Conservation (phyloP, 768 basidiomycete genomes). For the Lactarius hatsudake region DNA sequence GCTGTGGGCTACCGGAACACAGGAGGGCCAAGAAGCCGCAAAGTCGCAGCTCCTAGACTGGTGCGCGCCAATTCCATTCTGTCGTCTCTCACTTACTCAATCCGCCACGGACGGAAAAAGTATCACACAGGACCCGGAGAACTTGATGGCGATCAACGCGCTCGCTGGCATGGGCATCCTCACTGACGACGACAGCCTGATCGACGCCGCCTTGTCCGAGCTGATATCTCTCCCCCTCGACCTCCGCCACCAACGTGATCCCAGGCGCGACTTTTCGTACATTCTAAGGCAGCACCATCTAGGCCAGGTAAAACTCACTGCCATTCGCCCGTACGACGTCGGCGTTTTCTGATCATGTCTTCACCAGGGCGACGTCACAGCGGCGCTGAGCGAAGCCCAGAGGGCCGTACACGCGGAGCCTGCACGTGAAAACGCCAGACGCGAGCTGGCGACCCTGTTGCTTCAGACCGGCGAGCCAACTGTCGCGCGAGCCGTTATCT, state of each 20-base stretch:
- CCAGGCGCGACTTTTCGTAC: conserved; percentile 63
- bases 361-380: conserved; percentile 42
- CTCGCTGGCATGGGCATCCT: conserved; percentile 90
- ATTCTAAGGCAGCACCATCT: conserved; percentile 72
- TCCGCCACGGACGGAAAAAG: conserved; percentile 39
- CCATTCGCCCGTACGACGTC: background rate
- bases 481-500: conserved; percentile 49
- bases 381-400: conserved; percentile 42
- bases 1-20: conserved; percentile 77
- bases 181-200: conserved; percentile 69
- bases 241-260: conserved; percentile 63
- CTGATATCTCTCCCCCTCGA: conserved; percentile 68
- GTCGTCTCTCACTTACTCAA: conserved; percentile 3
- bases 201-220: conserved; percentile 86
- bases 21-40: conserved; percentile 73
- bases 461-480: conserved; percentile 46
- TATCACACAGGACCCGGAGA: conserved; percentile 73
- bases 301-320: conserved; percentile 52
- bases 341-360: background rate
- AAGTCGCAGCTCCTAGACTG: conserved; percentile 79
- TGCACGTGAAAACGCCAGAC: conserved; percentile 45
- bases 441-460: conserved; percentile 52
- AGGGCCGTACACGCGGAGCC: conserved; percentile 59
- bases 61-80: conserved; percentile 44
- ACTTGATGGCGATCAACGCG: conserved; percentile 75